Conservation (phyloP, 257 asterid genomes). For the Solanum pennellii region DNA sequence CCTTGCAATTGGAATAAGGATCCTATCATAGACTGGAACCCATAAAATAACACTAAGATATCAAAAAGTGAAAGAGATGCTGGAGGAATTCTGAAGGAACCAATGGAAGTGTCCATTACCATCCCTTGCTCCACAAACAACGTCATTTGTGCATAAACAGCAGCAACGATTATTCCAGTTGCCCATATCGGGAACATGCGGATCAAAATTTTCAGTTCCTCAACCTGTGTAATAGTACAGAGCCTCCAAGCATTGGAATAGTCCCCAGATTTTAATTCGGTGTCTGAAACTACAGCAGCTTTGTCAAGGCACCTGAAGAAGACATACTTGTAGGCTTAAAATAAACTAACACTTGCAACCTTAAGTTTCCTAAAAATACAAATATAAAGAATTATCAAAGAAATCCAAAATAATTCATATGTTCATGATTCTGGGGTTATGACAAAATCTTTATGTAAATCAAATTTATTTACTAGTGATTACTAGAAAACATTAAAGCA, state of each 20-base stretch:
- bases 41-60: no score
- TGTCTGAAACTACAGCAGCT: no score
- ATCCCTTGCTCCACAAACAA: no score
- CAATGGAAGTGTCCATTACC: no score
- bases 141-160: not conserved
- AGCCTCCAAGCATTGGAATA: not conserved
- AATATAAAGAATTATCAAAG: not conserved
- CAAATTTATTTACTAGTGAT: no score
- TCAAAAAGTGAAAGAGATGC: no score
- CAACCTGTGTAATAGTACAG: not conserved
- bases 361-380: not conserved
- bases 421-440: not conserved
- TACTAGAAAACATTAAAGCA: not conserved
- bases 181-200: not conserved
- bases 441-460: not conserved
- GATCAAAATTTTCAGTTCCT: not conserved
- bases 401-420: not conserved
- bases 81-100: no score
- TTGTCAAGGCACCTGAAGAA: no score
- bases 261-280: no score
- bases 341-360: not conserved
- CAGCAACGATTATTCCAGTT: not conserved
- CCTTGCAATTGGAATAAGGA: no score
- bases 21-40: no score
- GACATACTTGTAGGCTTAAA: no score